These are phyloP conservation scores for Miscanthus lutarioriparius DNA, from an alignment of 176 grass and related monocot species.

Conservation along the genomic window DNA sequence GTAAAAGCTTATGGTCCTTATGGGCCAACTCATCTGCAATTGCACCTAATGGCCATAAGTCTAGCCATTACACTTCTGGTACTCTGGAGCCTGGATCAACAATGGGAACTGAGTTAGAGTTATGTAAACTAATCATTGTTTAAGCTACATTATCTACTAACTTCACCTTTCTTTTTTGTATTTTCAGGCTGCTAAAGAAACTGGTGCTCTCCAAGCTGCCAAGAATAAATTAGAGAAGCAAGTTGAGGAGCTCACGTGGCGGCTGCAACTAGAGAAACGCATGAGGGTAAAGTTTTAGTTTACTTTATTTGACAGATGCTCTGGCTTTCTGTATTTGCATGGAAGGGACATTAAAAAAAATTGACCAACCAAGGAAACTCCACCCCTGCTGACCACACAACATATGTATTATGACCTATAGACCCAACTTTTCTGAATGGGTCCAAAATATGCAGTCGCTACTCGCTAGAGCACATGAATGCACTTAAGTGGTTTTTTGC, in stretches of 20 bases:
- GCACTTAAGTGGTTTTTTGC: constrained; percentile 34
- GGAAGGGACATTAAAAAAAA: background rate
- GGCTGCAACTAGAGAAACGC: constrained; percentile 91
- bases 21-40: constrained; percentile 1
- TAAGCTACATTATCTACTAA: constrained; percentile 28
- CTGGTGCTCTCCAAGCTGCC: constrained; percentile 94
- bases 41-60: constrained; percentile 14
- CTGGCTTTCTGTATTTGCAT: background rate
- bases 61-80: constrained; percentile 19
- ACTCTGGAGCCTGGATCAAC: constrained; percentile 9
- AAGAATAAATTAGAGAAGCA: constrained; percentile 98
- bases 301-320: constrained; percentile 16
- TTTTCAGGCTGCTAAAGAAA: constrained; percentile 94
- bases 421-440: background rate
- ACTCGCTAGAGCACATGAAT: constrained; percentile 13
- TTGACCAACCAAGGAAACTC: background rate
- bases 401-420: background rate
- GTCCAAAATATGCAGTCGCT: background rate
- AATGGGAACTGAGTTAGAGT: constrained; percentile 13
- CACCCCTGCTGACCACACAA: background rate
- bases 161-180: constrained; percentile 16
- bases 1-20: background rate
- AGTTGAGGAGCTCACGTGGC: constrained; percentile 93
- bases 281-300: constrained; percentile 74
- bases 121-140: background rate